phyloP scores from a whole-genome alignment of 2,329 filamentous ascomycete species.

The Parascedosporium putredinis region DNA sequence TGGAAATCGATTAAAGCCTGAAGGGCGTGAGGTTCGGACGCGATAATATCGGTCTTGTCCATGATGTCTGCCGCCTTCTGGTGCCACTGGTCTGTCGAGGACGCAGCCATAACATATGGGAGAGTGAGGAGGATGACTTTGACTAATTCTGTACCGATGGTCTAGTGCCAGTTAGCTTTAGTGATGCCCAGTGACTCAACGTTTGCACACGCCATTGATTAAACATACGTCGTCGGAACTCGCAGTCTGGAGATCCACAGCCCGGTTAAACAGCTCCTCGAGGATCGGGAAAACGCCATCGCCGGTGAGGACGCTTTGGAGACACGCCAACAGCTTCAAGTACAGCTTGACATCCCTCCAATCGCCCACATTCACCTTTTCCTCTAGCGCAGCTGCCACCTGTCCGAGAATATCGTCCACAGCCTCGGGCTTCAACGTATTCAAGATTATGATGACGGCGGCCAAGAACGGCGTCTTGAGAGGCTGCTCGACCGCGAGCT shows the following conservation, averaged over 20 bases:
- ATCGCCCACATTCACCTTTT: conserved; percentile 58
- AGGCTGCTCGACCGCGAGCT: conserved; percentile 80
- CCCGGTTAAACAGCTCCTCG: conserved; percentile 80
- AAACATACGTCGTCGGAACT: conserved; percentile 79
- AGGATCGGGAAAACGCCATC: conserved; percentile 79
- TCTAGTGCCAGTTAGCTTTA: no score
- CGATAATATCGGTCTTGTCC: conserved; percentile 91
- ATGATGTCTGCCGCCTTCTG: conserved; percentile 69
- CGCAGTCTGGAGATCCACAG: conserved; percentile 86
- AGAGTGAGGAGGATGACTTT: conserved; percentile 95
- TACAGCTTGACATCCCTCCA: conserved; percentile 90
- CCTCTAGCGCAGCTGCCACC: conserved; percentile 51
- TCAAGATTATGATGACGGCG: conserved; percentile 69
- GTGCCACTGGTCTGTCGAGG: conserved; percentile 55
- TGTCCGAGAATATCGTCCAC: conserved; percentile 59
- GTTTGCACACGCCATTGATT: not conserved
- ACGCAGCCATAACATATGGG: conserved; percentile 72
- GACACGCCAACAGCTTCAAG: conserved; percentile 77
- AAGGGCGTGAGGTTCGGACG: conserved; percentile 74
- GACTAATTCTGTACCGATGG: conserved; percentile 73
- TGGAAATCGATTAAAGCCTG: conserved; percentile 84
- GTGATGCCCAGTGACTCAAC: no score
- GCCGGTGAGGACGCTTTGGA: conserved; percentile 70
- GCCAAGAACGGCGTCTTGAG: conserved; percentile 96
- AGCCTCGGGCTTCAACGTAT: conserved; percentile 67